Evolutionary conservation across 768 basidiomycete species (phyloP).

Genomic region (Gymnopilus junonius): DNA sequence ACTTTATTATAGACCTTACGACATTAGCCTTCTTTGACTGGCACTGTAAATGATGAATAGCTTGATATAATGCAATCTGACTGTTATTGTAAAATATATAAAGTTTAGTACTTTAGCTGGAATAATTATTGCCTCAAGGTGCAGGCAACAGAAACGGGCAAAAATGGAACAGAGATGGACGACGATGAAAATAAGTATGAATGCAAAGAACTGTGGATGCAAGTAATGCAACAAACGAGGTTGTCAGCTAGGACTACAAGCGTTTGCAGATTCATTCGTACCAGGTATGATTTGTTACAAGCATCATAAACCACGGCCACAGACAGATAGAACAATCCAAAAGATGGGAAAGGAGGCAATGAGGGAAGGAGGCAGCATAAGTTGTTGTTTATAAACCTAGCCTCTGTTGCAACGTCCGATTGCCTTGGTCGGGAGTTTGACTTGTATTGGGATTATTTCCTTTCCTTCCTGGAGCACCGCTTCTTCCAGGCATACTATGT

Average conservation of each 20-base stretch:
- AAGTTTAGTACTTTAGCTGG: background rate
- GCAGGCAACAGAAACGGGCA: background rate
- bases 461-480: constrained; percentile 36
- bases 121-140: background rate
- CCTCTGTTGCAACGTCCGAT: constrained; percentile 84
- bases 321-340: constrained; percentile 19
- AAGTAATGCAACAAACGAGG: constrained; percentile 10
- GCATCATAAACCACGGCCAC: constrained; percentile 4
- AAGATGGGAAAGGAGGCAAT: constrained; percentile 7
- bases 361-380: constrained; percentile 8
- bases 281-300: constrained; percentile 28
- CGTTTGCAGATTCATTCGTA: constrained; percentile 24
- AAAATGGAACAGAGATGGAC: background rate
- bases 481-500: constrained; percentile 36
- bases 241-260: constrained; percentile 33
- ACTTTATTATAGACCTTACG: background rate
- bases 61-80: too few species aligned
- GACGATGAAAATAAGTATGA: constrained; percentile 2
- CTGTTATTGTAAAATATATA: background rate
- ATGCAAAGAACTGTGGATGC: background rate
- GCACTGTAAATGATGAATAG: too few species aligned
- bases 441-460: constrained; percentile 36
- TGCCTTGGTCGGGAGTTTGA: constrained; percentile 44
- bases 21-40: too few species aligned
- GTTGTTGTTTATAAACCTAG: constrained; percentile 64